These are phyloP conservation scores for Yarrowia sp. DNA, from an alignment of 805 yeast species.

Conservation along the genomic window DNA sequence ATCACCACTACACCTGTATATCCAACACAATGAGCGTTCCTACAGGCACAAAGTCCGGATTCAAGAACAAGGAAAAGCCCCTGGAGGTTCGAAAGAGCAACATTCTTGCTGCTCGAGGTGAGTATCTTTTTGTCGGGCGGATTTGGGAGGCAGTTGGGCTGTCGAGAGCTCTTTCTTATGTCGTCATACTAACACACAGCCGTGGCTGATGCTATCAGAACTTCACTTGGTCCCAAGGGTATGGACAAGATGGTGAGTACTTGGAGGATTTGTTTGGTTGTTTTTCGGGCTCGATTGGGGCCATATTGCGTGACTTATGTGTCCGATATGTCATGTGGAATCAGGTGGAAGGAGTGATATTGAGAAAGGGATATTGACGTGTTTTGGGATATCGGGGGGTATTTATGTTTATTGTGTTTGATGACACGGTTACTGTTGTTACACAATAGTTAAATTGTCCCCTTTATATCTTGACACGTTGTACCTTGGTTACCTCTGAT, in stretches of 20 bases:
- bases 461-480: background rate
- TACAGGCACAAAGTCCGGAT: constrained; percentile 35
- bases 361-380: background rate
- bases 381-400: background rate
- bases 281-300: background rate
- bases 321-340: background rate
- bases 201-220: constrained; percentile 91
- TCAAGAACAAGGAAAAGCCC: constrained; percentile 91
- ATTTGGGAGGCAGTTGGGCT: background rate
- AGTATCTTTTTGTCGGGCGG: constrained; percentile 7
- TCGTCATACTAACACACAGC: constrained; percentile 42
- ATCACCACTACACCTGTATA: constrained; percentile 40
- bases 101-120: constrained; percentile 75
- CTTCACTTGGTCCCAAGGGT: constrained; percentile 97
- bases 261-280: background rate
- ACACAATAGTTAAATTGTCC: background rate
- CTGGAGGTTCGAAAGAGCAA: constrained; percentile 88
- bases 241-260: constrained; percentile 86
- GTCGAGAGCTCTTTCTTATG: background rate
- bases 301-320: background rate
- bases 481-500: no score
- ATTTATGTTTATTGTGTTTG: background rate
- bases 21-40: constrained; percentile 26
- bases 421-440: background rate
- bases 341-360: background rate